Base-by-base conservation (phyloP, 768 basidiomycete genomes). In the Pleurotus giganteus region DNA sequence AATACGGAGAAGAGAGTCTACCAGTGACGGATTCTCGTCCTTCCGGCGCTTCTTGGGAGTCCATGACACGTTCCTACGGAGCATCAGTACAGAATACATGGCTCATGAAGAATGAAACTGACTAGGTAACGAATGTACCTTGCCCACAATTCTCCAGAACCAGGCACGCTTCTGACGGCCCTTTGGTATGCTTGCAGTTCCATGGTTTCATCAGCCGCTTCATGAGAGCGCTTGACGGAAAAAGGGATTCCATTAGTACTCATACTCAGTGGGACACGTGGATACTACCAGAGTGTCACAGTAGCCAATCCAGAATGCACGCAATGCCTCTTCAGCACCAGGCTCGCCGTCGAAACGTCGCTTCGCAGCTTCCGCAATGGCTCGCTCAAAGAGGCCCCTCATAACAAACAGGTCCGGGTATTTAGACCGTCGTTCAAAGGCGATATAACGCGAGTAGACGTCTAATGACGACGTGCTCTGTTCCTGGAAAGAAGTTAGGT, bases 61-160 rank as follows among this genome's bases (percentile, higher is more conserved):
- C 67, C n/a, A 63, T 69, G 19, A 64, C 58, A 21, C 77, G 72
- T 68, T 86, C 81, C 78, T 82, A 53, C n/a, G 36, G 24, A 5
- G 36, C 8, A 47, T 54, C 29, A 41, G 49, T 37, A 45, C 19
- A 31, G 26, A 52, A 17, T 42, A 21, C 13, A 46, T 26, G 44
- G 15, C 7, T 3, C 13, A 28, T 29, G 21, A 49, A n/a, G n/a
- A 47, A 37, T 44, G 15, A 31, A 52, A 17, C 79, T 58, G 53
- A 89, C 91, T 69, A 89, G 62, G 59, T 81, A 80, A 34, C 88
- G 83, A 11, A 94, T 83, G 65, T 89, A 90, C 37, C 84, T 76
- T 4, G 89, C 85, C 86, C 88, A 90, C 13, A 91, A 71, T 61
- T 89, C 87, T 17, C 91, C 91, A 29, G 80, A 89, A 15, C 76